Evolutionary conservation across 805 yeast species (phyloP).

Genomic region (Saccharomycopsis sp.): DNA sequence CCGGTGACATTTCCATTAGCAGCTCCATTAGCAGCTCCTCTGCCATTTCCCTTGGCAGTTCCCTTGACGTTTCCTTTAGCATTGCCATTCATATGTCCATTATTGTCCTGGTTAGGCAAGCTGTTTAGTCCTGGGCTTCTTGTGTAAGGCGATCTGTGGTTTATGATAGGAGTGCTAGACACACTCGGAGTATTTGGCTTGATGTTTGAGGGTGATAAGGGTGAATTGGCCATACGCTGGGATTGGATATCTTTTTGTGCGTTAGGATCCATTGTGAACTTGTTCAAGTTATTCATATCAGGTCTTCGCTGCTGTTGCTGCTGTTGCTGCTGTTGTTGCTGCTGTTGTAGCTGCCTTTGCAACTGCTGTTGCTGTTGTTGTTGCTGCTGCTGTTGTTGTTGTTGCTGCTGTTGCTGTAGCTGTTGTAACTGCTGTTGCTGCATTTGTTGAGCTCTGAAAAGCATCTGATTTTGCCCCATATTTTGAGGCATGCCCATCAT

Average conservation of each 20-base stretch:
- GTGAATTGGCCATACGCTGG: neutral
- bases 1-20: neutral
- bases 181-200: neutral
- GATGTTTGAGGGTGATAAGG: neutral
- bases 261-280: neutral
- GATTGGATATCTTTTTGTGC: neutral
- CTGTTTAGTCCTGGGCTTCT: neutral
- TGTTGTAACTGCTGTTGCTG: neutral
- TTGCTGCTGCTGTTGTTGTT: constrained; percentile 1
- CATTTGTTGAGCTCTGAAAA: neutral
- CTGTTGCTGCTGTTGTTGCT: neutral
- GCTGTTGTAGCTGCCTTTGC: neutral
- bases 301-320: neutral
- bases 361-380: constrained; percentile 3
- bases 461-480: neutral
- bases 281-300: neutral
- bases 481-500: neutral
- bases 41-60: neutral
- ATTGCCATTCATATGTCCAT: neutral
- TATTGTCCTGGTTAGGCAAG: neutral
- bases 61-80: neutral
- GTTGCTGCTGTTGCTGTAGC: constrained; percentile 7
- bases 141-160: neutral
- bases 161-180: neutral
- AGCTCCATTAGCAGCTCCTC: neutral